These are phyloP conservation scores for Theileria equi DNA, from an alignment of 169 alveolate genomes.

Conservation along the genomic window DNA sequence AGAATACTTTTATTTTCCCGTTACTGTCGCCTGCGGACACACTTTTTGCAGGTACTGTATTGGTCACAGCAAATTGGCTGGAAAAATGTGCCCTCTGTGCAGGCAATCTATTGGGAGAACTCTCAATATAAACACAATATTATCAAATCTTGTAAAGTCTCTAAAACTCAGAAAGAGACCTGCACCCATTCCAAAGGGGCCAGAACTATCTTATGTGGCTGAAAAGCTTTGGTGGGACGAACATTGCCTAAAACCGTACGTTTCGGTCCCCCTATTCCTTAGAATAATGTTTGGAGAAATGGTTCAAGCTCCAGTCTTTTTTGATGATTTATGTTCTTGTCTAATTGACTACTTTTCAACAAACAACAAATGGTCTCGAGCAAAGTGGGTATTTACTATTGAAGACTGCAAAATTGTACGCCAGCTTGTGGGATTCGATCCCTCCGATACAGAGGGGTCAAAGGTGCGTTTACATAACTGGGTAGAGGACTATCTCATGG, in stretches of 20 bases:
- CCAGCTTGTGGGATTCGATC: conserved; percentile 67
- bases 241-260: conserved; percentile 71
- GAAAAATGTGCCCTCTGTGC: conserved; percentile 84
- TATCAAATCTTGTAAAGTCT: conserved; percentile 74
- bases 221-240: conserved; percentile 77
- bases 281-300: conserved; percentile 70
- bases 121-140: conserved; percentile 76
- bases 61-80: conserved; percentile 72
- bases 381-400: conserved; percentile 73
- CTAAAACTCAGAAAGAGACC: conserved; percentile 65
- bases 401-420: conserved; percentile 67
- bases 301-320: conserved; percentile 71
- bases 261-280: conserved; percentile 70
- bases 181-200: conserved; percentile 15
- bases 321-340: conserved; percentile 77
- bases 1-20: conserved; percentile 83
- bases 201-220: conserved; percentile 50
- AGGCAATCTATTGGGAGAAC: conserved; percentile 80
- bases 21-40: conserved; percentile 86
- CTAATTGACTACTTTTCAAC: conserved; percentile 70
- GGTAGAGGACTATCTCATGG: conserved; percentile 70
- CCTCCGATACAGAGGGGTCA: conserved; percentile 13
- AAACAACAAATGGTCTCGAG: conserved; percentile 64
- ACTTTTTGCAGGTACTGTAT: conserved; percentile 88
- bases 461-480: conserved; percentile 66